These are phyloP conservation scores for Corinectria fuckeliana DNA, from an alignment of 2,329 filamentous ascomycete genomes.

Conservation along the genomic window DNA sequence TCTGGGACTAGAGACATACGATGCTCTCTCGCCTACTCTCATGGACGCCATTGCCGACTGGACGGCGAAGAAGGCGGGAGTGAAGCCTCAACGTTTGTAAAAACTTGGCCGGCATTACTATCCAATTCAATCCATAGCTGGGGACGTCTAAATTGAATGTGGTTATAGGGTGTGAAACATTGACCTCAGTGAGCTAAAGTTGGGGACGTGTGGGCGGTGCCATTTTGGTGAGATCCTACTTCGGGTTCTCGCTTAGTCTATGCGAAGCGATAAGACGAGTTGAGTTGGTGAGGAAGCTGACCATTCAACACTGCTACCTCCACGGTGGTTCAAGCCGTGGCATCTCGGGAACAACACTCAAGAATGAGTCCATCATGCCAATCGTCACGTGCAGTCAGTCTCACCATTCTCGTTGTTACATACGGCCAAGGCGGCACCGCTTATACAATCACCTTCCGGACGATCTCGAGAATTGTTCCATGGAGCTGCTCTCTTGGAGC, in stretches of 20 bases:
- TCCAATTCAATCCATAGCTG: neutral
- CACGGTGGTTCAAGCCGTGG: neutral
- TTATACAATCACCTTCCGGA: neutral
- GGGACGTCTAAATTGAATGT: conserved; percentile 4
- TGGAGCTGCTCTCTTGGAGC: too few species aligned
- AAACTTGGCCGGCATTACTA: neutral
- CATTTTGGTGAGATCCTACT: neutral
- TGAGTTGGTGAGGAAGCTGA: neutral
- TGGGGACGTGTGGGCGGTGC: neutral
- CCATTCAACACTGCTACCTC: too few species aligned
- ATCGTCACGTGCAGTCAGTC: neutral
- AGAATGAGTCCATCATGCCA: neutral
- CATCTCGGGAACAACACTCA: neutral
- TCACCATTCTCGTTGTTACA: neutral
- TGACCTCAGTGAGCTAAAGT: neutral
- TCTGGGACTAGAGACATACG: conserved; percentile 67
- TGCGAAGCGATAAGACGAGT: neutral
- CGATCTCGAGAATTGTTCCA: too few species aligned
- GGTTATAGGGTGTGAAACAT: conserved; percentile 5
- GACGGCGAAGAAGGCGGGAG: conserved; percentile 55
- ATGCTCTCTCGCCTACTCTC: conserved; percentile 64
- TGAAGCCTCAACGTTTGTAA: conserved; percentile 14
- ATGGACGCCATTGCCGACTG: conserved; percentile 68
- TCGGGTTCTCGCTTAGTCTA: too few species aligned
- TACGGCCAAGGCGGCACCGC: too few species aligned